Conservation (phyloP, 192 early-diverging fungal species). For the Backusella mclennaniae region DNA sequence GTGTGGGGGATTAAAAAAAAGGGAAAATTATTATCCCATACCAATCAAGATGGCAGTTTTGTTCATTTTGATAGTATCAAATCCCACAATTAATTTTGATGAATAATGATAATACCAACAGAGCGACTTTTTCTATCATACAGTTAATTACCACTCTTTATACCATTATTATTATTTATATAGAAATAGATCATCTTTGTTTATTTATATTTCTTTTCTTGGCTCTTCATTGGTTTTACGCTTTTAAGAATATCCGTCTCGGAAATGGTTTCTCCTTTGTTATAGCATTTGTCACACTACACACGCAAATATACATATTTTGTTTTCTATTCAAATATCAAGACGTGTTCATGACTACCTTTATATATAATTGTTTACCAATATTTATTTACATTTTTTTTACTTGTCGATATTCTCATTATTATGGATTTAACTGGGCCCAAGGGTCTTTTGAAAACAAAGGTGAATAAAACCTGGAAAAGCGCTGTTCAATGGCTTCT, state of each 20-base stretch:
- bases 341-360: not conserved
- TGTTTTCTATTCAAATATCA: not conserved
- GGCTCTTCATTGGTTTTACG: not conserved
- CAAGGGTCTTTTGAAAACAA: not conserved
- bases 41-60: not conserved
- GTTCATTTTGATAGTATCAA: constrained; percentile 4
- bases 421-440: not conserved
- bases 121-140: not conserved
- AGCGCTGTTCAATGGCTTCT: not conserved
- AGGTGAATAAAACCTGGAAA: constrained; percentile 2
- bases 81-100: constrained; percentile 9
- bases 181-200: not conserved
- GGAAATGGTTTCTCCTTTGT: not conserved
- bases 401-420: not conserved
- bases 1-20: constrained; percentile 1
- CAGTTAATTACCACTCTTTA: not conserved
- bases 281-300: not conserved
- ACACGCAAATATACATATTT: not conserved
- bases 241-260: not conserved
- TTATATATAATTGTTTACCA: not conserved
- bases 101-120: not conserved
- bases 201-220: not conserved
- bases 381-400: not conserved
- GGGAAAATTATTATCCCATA: not conserved
- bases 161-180: not conserved